phyloP scores from a whole-genome alignment of 1,284 basidiomycete genomes.

The Sanguinoderma infundibulare region DNA sequence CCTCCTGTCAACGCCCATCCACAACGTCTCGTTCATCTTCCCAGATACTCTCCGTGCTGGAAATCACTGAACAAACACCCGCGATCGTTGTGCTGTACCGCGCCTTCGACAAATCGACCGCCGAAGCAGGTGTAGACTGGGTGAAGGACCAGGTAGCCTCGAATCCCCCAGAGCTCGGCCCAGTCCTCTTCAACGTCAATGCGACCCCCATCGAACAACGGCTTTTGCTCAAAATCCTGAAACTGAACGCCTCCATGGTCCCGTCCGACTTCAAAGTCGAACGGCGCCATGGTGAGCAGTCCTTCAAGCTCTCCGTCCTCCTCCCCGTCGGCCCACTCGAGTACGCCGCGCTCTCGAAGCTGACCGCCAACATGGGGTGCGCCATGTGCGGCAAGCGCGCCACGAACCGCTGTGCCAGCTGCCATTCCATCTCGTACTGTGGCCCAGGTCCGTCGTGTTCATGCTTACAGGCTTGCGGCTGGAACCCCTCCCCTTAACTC shows the following conservation, averaged over 20 bases:
- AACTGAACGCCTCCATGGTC: not conserved
- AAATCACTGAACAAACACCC: conserved; percentile 33
- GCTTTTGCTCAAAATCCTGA: not conserved
- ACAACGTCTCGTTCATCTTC: not conserved
- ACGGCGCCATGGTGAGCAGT: conserved; percentile 30
- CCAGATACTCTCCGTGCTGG: conserved; percentile 37
- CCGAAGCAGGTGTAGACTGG: conserved; percentile 19
- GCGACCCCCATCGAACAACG: conserved; percentile 31
- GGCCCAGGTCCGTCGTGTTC: conserved; percentile 30
- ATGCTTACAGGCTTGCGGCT: not conserved
- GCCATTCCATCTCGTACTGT: conserved; percentile 44
- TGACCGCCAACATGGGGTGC: conserved; percentile 42
- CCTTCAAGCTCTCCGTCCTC: conserved; percentile 40
- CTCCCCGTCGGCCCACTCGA: conserved; percentile 43
- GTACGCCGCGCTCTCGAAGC: conserved; percentile 40
- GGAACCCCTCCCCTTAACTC: no score
- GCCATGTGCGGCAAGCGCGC: conserved; percentile 42
- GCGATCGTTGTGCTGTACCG: conserved; percentile 38
- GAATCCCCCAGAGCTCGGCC: not conserved
- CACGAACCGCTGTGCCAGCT: conserved; percentile 40
- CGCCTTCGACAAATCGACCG: conserved; percentile 21
- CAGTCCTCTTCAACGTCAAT: conserved; percentile 38
- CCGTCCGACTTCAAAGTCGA: conserved; percentile 32
- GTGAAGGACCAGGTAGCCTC: conserved; percentile 11
- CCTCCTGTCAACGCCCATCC: no score